A percentile compares a stretch with the other conserved stretches of the same genome.
Evolutionary conservation across 2,329 filamentous ascomycete genomes (phyloP).

Genomic region (Zelopaecilomyces penicillatus): DNA sequence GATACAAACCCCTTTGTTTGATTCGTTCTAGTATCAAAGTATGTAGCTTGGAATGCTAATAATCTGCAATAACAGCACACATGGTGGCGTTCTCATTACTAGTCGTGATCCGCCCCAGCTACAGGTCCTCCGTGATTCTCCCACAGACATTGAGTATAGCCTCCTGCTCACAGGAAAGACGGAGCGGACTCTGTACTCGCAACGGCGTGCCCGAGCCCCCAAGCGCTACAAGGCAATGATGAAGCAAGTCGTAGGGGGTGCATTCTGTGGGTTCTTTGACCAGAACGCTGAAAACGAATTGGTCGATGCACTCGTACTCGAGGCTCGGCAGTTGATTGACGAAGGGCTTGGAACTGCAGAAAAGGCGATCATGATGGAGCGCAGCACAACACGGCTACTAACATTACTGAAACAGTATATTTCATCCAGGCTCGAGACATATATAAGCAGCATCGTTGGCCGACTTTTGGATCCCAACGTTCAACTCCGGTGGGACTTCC

Average conservation of each 20-base stretch:
- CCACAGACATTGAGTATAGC: conserved; percentile 13
- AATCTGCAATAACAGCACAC: conserved; percentile 9
- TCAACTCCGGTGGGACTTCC: conserved; percentile 22
- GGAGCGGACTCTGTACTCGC: conserved; percentile 11
- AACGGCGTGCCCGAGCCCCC: conserved; percentile 9
- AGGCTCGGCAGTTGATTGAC: conserved; percentile 15
- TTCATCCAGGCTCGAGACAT: conserved; percentile 15
- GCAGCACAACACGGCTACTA: conserved; percentile 10
- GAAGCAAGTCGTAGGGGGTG: conserved; percentile 31
- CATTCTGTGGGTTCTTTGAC: conserved; percentile 23
- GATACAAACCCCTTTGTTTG: fast-evolving
- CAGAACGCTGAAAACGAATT: conserved; percentile 18
- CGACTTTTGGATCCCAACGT: conserved; percentile 19
- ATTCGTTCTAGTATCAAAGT: too few species aligned
- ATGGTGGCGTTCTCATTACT: conserved; percentile 19
- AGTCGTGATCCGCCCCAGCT: conserved; percentile 16
- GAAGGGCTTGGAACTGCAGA: conserved; percentile 10
- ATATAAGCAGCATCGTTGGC: conserved; percentile 22
- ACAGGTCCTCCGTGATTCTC: conserved; percentile 15
- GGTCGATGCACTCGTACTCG: conserved; percentile 18
- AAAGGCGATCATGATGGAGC: conserved; percentile 9
- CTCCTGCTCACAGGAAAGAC: conserved; percentile 14
- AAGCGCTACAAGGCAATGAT: conserved; percentile 30
- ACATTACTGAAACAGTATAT: conserved; percentile 18
- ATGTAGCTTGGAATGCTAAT: background rate